These are phyloP conservation scores for Chrysosporium keratinophilum DNA, from an alignment of 2,329 filamentous ascomycete genomes.

Conservation along the genomic window DNA sequence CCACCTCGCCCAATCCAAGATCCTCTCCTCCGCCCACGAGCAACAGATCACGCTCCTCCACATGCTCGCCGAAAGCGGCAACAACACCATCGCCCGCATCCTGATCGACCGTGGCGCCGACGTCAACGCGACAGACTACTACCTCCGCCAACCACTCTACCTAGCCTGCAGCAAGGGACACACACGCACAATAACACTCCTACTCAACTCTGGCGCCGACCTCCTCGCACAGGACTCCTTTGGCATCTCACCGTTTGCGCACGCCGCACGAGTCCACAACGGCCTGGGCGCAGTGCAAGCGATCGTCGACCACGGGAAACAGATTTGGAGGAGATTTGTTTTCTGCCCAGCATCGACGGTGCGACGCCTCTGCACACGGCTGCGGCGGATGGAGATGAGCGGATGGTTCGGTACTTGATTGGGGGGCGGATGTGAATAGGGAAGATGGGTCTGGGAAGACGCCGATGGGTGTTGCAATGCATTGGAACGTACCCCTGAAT, in stretches of 20 bases:
- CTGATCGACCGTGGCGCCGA: constrained; percentile 1
- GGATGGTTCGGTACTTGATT: neutral
- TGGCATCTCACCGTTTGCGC: neutral
- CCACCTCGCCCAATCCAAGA: neutral
- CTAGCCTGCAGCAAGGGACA: neutral
- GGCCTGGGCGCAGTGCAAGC: neutral
- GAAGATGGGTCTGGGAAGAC: neutral
- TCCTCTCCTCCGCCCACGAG: neutral
- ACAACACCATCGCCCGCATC: neutral
- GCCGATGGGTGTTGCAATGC: constrained; percentile 1
- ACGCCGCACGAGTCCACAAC: neutral
- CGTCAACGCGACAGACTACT: neutral
- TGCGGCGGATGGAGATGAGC: neutral
- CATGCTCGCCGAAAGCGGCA: neutral
- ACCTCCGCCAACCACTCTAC: neutral
- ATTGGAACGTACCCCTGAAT: neutral
- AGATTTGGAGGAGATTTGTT: neutral
- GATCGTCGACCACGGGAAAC: neutral
- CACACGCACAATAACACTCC: neutral
- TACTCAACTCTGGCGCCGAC: neutral
- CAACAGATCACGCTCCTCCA: neutral
- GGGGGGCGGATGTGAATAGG: neutral
- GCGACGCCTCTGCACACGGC: neutral
- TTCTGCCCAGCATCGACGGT: neutral
- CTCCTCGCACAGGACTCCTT: neutral